A percentile compares a stretch with the other conserved stretches of the same genome.
Conservation (phyloP, 305 asterid species). For the Plantago lanceolata region DNA sequence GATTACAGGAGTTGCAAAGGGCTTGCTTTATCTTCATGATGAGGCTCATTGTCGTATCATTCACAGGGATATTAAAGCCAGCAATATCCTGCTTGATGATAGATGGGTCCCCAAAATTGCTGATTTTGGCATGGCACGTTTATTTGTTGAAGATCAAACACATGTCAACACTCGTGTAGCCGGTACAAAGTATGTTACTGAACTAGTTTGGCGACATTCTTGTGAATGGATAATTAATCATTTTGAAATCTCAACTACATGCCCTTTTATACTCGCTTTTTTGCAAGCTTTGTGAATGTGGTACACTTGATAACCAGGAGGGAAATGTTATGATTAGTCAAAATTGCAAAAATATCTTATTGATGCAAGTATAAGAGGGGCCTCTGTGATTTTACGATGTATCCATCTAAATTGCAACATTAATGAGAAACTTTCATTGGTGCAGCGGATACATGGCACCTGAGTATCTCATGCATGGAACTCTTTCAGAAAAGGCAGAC, state of each 20-base stretch:
- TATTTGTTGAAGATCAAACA: conserved; percentile 67
- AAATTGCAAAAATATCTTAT: too few species aligned
- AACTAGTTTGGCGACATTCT: background rate
- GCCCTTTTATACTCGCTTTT: background rate
- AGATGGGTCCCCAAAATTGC: conserved; percentile 94
- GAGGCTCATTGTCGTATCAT: conserved; percentile 71
- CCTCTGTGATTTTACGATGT: too few species aligned
- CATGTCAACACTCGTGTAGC: conserved; percentile 82
- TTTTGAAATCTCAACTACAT: background rate
- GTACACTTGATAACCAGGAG: background rate
- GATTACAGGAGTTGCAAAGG: conserved; percentile 76
- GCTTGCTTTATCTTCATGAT: conserved; percentile 85
- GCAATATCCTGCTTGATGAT: conserved; percentile 92
- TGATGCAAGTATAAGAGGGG: too few species aligned
- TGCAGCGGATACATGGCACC: conserved; percentile 99
- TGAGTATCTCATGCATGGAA: conserved; percentile 77
- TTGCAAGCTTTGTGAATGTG: background rate
- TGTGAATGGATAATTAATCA: background rate
- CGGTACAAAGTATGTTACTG: conserved; percentile 69
- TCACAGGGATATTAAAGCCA: conserved; percentile 89
- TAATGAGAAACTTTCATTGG: conserved; percentile 12
- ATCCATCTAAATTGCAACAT: background rate
- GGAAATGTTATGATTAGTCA: background rate
- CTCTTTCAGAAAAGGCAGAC: conserved; percentile 70
- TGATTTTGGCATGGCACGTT: conserved; percentile 94